A percentile compares a stretch with the other conserved stretches of the same genome.
Evolutionary conservation across 495 filamentous ascomycete genomes (phyloP).

Genomic region (Penicillium nucicola): DNA sequence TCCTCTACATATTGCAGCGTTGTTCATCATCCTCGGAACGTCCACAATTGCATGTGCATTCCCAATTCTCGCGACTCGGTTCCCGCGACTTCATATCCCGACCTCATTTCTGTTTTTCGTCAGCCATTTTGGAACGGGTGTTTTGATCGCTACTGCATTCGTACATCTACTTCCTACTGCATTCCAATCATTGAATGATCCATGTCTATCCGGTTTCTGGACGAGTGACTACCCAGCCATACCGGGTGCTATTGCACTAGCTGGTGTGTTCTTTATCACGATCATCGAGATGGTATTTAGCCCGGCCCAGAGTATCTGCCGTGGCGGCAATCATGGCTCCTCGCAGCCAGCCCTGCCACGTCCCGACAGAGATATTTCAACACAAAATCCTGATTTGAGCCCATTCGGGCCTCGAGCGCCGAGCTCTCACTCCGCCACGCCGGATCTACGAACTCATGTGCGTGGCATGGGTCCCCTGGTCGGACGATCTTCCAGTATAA

Average conservation of each 20-base stretch:
- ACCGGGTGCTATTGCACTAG: slow-evolving; percentile 66
- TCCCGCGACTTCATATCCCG: slow-evolving; percentile 33
- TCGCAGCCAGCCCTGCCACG: not conserved
- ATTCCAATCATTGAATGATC: slow-evolving; percentile 66
- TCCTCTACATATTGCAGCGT: slow-evolving; percentile 61
- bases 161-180: slow-evolving; percentile 76
- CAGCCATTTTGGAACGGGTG: slow-evolving; percentile 77
- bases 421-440: not conserved
- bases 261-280: slow-evolving; percentile 63
- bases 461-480: slow-evolving; percentile 29
- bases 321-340: slow-evolving; percentile 6
- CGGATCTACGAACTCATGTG: slow-evolving; percentile 20
- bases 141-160: slow-evolving; percentile 81
- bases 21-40: slow-evolving; percentile 63
- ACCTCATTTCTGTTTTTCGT: slow-evolving; percentile 57
- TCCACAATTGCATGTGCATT: slow-evolving; percentile 53
- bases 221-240: slow-evolving; percentile 65
- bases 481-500: slow-evolving; percentile 29
- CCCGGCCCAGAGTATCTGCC: slow-evolving; percentile 27
- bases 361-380: not conserved
- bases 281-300: slow-evolving; percentile 68
- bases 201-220: slow-evolving; percentile 67
- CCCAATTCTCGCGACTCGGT: slow-evolving; percentile 37
- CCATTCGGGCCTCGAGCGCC: not conserved
- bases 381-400: not conserved